phyloP scores from a whole-genome alignment of 2,329 filamentous ascomycete species.

The Chaetomium globosum region DNA sequence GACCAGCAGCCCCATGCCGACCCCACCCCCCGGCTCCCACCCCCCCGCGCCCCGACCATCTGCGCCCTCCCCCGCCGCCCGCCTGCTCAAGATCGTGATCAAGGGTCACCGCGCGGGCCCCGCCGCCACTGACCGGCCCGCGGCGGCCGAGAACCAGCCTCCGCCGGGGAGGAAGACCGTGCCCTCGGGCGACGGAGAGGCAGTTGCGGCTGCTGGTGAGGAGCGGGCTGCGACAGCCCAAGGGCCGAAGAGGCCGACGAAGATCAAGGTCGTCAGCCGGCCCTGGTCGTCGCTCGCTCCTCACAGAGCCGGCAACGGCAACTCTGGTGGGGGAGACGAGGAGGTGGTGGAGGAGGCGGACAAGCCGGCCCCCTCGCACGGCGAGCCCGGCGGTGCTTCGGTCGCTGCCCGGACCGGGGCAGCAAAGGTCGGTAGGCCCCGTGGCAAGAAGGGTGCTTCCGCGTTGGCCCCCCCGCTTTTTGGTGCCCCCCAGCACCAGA shows the following conservation, averaged over 20 bases:
- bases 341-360: neutral
- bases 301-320: neutral
- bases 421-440: neutral
- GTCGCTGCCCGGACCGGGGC: neutral
- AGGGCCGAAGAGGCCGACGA: neutral
- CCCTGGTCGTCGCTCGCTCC: neutral
- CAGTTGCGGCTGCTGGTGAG: neutral
- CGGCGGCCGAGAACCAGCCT: neutral
- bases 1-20: neutral
- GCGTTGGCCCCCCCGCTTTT: too few species aligned
- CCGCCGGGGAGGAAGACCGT: neutral
- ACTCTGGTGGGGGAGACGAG: neutral
- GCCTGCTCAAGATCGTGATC: neutral
- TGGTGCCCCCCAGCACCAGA: neutral
- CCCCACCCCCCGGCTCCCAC: neutral
- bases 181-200: neutral
- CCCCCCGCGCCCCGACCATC: neutral
- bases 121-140: neutral
- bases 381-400: neutral
- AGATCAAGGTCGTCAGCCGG: neutral
- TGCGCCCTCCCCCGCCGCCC: neutral
- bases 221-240: neutral
- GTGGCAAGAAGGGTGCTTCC: neutral
- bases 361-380: neutral
- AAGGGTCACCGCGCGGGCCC: neutral